Evolutionary conservation across 192 early-diverging fungal species (phyloP).

Genomic region (Paraglomus brasilianum): DNA sequence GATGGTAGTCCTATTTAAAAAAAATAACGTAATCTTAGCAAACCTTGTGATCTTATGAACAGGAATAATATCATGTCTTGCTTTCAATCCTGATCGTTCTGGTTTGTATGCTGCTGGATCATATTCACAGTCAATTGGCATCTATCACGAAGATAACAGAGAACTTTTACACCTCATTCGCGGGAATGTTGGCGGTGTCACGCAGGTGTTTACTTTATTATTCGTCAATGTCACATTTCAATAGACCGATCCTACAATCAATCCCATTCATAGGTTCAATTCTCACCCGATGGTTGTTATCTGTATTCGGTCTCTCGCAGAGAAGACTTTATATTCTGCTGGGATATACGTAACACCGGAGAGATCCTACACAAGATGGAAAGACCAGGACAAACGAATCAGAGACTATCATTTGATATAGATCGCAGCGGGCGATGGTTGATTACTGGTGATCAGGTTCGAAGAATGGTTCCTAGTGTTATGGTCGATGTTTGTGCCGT

Average conservation of each 20-base stretch:
- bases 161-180: constrained; percentile 52
- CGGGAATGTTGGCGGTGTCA: constrained; percentile 50
- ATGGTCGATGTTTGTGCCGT: background rate
- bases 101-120: constrained; percentile 75
- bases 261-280: constrained; percentile 50
- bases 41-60: constrained; percentile 1
- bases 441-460: constrained; percentile 59
- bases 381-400: constrained; percentile 63
- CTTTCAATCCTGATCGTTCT: constrained; percentile 63
- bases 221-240: background rate
- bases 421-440: constrained; percentile 60
- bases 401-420: constrained; percentile 71
- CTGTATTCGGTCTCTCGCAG: constrained; percentile 70
- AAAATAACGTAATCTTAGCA: background rate
- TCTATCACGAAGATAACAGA: constrained; percentile 59
- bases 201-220: constrained; percentile 34
- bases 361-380: constrained; percentile 52
- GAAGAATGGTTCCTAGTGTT: background rate
- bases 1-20: background rate
- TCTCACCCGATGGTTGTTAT: constrained; percentile 63
- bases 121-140: constrained; percentile 63
- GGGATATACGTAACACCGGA: constrained; percentile 80
- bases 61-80: constrained; percentile 70
- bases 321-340: constrained; percentile 59
- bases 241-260: constrained; percentile 18